phyloP scores from a whole-genome alignment of 345 rosid genomes.

The Hypericum perforatum region DNA sequence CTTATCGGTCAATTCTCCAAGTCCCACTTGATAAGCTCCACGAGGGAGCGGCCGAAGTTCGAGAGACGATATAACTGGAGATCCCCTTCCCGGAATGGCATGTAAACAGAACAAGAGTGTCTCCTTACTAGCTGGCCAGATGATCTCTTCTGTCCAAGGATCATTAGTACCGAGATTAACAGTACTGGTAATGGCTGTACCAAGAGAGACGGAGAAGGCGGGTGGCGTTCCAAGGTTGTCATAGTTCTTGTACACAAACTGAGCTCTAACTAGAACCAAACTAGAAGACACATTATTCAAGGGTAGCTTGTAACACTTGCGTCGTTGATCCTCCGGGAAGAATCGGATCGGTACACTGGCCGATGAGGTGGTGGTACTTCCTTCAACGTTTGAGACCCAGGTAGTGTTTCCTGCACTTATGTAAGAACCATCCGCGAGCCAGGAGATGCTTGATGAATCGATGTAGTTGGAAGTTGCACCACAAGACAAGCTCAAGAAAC shows the following conservation, averaged over 20 bases:
- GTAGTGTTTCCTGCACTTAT: too few relatives aligned
- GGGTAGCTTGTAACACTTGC: conserved; percentile 54
- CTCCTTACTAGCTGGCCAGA: conserved; percentile 50
- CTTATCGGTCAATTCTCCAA: too few relatives aligned
- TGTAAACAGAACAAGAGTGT: not conserved
- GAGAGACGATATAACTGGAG: too few relatives aligned
- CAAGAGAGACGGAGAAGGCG: conserved; percentile 56
- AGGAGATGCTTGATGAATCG: conserved; percentile 38
- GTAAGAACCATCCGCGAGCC: too few relatives aligned
- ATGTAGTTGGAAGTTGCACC: conserved; percentile 43
- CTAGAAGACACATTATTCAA: conserved; percentile 39
- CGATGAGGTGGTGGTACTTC: conserved; percentile 15
- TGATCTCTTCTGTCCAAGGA: conserved; percentile 76
- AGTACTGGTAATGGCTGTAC: conserved; percentile 42
- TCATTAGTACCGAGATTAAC: conserved; percentile 52
- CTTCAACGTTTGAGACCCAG: conserved; percentile 10
- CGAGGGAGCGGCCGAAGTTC: not conserved
- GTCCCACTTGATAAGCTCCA: conserved; percentile 28
- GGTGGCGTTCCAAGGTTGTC: conserved; percentile 60
- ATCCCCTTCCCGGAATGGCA: too few relatives aligned
- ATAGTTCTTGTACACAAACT: conserved; percentile 65
- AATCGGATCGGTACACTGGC: conserved; percentile 37
- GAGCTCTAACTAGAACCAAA: conserved; percentile 56
- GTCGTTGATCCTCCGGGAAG: conserved; percentile 43
- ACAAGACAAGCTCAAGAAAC: conserved; percentile 77